Base-by-base conservation (phyloP, 805 yeast species). In the Blastobotrys americana region DNA sequence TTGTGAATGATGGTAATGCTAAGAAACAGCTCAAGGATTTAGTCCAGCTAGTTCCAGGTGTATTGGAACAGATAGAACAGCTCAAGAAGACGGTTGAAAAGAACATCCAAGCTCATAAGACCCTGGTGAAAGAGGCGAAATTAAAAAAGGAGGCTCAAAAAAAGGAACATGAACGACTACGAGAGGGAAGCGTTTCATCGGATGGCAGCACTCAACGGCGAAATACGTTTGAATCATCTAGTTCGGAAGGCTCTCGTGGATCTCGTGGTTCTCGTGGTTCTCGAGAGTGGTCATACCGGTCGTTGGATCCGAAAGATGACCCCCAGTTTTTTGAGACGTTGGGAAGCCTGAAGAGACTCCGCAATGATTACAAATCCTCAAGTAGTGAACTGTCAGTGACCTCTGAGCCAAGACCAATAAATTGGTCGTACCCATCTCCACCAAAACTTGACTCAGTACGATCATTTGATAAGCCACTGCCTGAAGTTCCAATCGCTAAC, bases 1-100 rank as follows among this genome's bases (percentile, higher is more conserved):
- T 73, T 42, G 60, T 58, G 49, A 45, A 45, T 19, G 55, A 57
- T 28, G 42, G 37, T 34, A 20, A 16, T 20, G 43, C 34, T 9
- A 38, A 15, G 40, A 44, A 20, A 41, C 55, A 48, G 18, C 46
- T 44, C 10, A 61, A 54, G 43, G 33, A 41, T 54, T 48, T 56
- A 57, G 39, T 45, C 34, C 15, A 31, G 21, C 50, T 50, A 27
- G 42, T 61, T 15, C 56, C 56, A 1, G 39, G 33, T 1, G 62
- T 59, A 2, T 43, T 63, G n/a, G 47, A 49, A 21, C 48, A 48
- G 5, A 59, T 64, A 40, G 61, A 58, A 48, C 37, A 37, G 37
- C 46, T 63, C 22, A 55, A 55, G 41, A 23, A 42, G 25, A 21
- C 47, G n/a, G 51, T 59, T 22, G 51, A 49, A 37, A 43, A 48